These are phyloP conservation scores for Polyplosphaeria fusca DNA, from an alignment of 495 filamentous ascomycete genomes.

Conservation along the genomic window DNA sequence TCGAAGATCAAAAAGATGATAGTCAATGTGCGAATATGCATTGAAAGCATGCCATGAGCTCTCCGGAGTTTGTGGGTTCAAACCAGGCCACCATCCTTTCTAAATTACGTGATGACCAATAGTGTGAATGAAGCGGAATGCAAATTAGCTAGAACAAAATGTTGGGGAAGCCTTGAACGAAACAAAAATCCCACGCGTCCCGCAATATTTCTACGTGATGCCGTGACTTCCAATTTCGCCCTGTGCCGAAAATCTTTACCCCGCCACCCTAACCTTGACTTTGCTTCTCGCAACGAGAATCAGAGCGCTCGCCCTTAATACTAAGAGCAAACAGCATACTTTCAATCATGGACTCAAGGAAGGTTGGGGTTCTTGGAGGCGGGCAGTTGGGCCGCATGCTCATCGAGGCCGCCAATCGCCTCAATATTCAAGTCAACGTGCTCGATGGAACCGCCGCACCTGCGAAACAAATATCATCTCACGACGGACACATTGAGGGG, in stretches of 20 bases:
- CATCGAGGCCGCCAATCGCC: conserved; percentile 81
- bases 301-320: no score
- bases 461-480: conserved; percentile 86
- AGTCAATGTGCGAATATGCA: conserved; percentile 22
- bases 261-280: neutral
- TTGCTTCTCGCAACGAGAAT: no score
- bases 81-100: no score
- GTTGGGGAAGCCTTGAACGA: no score
- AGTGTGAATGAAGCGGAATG: no score
- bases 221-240: no score
- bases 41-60: conserved; percentile 16
- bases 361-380: conserved; percentile 65
- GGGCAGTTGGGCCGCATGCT: conserved; percentile 93
- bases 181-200: no score
- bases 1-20: conserved; percentile 29
- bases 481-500: conserved; percentile 70
- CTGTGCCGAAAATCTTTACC: no score
- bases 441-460: conserved; percentile 78
- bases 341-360: conserved; percentile 15
- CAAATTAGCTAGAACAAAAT: no score
- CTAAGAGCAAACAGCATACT: neutral
- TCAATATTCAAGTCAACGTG: conserved; percentile 76
- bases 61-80: no score
- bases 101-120: no score
- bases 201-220: no score